Evolutionary conservation across 352 stramenopile genomes (phyloP), one percentile per base, ranked within the genome.

Genomic region (Globisporangium cederbergense): DNA sequence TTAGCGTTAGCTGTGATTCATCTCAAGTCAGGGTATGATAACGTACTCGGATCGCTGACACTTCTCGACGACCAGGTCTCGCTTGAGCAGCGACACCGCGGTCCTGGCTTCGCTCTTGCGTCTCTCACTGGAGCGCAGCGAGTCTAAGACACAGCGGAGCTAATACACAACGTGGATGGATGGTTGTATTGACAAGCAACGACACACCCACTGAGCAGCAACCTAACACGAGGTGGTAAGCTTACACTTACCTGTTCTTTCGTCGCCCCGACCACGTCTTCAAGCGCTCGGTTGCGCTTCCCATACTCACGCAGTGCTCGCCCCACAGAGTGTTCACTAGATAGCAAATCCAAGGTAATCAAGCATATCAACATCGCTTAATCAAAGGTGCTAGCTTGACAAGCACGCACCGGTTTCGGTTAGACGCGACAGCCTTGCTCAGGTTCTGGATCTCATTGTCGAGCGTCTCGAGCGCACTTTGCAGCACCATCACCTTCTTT

Each of bases 21-120:
- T 46, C 1, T 18, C 14, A 18, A 5, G 38, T 18, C 10, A 45
- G 11, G 38, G 40, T n/a, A n/a, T 3, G 52, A 4, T 36, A 52
- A 20, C 75, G 64, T 71, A 89, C 78, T 84, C 77, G 61, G 77
- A 73, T 42, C 81, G 78, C 61, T 88, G 78, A 38, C 77, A 86
- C 30, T 72, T 70, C 57, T 87, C 78, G 57, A 81, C 20, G n/a
- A 89, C 74, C 38, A 90, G 62, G 16, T 78, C 66, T 38, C 79
- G 77, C 64, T 85, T 87, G 32, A 90, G 65, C 36, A 57, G 65
- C 34, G 67, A 66, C 18, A 66, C 76, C n/a, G 72, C 60, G 0
- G 65, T 70, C 28, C 79, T 47, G 3, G 68, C 71, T 16, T 76
- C 70, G 9, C 54, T 64, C 64, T 81, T 83, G 42, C 75, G 71